Evolutionary conservation across 2,329 filamentous ascomycete genomes (phyloP).

Genomic region (Fusarium bulbicola): DNA sequence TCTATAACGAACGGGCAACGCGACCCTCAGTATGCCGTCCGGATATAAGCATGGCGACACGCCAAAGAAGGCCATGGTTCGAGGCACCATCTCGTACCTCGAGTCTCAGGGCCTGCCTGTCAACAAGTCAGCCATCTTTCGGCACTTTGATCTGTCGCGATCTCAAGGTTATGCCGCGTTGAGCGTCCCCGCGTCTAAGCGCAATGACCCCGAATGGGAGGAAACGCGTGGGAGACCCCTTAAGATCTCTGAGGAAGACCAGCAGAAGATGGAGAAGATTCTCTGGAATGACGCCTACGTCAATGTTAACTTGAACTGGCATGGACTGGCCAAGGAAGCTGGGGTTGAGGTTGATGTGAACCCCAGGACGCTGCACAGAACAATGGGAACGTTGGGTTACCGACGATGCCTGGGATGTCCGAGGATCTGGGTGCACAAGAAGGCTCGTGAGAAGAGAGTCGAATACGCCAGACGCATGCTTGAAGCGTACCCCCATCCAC

Average conservation of each 20-base stretch:
- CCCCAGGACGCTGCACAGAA: slow-evolving; percentile 48
- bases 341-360: slow-evolving; percentile 47
- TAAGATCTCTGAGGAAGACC: slow-evolving; percentile 48
- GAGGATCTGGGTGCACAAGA: slow-evolving; percentile 44
- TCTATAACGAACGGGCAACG: slow-evolving; percentile 8
- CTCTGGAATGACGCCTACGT: slow-evolving; percentile 50
- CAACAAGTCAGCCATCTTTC: slow-evolving; percentile 53
- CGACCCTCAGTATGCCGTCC: slow-evolving; percentile 39
- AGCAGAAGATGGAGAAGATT: slow-evolving; percentile 49
- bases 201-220: slow-evolving; percentile 51
- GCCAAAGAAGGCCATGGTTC: slow-evolving; percentile 51
- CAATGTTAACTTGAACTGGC: slow-evolving; percentile 47
- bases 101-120: slow-evolving; percentile 50
- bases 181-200: slow-evolving; percentile 45
- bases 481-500: slow-evolving; percentile 43
- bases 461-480: slow-evolving; percentile 49
- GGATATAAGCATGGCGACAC: slow-evolving; percentile 51
- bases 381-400: slow-evolving; percentile 51
- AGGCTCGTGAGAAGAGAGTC: slow-evolving; percentile 45
- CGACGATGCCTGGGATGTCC: slow-evolving; percentile 47
- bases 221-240: slow-evolving; percentile 50
- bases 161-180: slow-evolving; percentile 51
- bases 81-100: slow-evolving; percentile 52
- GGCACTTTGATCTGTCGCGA: slow-evolving; percentile 51
- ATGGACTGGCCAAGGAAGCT: slow-evolving; percentile 46